These are phyloP conservation scores for Arabidopsis suecica DNA, from an alignment of 345 rosid species.

Conservation along the genomic window DNA sequence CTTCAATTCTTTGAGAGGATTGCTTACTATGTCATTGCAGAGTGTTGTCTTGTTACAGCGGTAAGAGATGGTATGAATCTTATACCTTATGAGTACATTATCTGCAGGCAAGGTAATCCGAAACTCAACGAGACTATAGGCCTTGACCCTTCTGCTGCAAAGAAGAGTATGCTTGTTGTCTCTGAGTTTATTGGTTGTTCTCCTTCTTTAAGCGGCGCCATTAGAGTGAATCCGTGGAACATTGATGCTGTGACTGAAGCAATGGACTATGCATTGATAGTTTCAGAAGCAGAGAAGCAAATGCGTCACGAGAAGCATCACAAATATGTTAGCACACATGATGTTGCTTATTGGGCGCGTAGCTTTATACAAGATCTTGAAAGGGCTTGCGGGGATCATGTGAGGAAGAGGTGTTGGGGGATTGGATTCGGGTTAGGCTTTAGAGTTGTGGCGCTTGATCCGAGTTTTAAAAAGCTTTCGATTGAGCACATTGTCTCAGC, in stretches of 20 bases:
- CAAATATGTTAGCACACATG: slow-evolving; percentile 89
- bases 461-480: slow-evolving; percentile 83
- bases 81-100: slow-evolving; percentile 87
- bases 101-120: slow-evolving; percentile 82
- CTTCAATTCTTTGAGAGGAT: slow-evolving; percentile 90
- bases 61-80: slow-evolving; percentile 98
- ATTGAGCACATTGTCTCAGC: slow-evolving; percentile 89
- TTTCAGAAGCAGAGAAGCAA: slow-evolving; percentile 80
- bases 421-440: slow-evolving; percentile 94
- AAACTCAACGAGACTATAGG: slow-evolving; percentile 66
- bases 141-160: slow-evolving; percentile 48
- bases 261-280: slow-evolving; percentile 73
- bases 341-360: slow-evolving; percentile 92
- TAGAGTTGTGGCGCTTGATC: slow-evolving; percentile 89
- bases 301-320: slow-evolving; percentile 93
- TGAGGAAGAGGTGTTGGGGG: slow-evolving; percentile 90
- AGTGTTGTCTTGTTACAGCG: slow-evolving; percentile 93
- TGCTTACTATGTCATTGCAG: slow-evolving; percentile 89
- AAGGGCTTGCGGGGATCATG: slow-evolving; percentile 84
- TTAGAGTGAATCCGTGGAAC: slow-evolving; percentile 95
- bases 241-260: slow-evolving; percentile 89
- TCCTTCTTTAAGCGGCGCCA: slow-evolving; percentile 89
- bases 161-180: slow-evolving; percentile 92
- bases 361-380: slow-evolving; percentile 96
- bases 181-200: slow-evolving; percentile 96